Evolutionary conservation across 2,329 filamentous ascomycete genomes (phyloP).

Genomic region (Aspergillus calidoustus): DNA sequence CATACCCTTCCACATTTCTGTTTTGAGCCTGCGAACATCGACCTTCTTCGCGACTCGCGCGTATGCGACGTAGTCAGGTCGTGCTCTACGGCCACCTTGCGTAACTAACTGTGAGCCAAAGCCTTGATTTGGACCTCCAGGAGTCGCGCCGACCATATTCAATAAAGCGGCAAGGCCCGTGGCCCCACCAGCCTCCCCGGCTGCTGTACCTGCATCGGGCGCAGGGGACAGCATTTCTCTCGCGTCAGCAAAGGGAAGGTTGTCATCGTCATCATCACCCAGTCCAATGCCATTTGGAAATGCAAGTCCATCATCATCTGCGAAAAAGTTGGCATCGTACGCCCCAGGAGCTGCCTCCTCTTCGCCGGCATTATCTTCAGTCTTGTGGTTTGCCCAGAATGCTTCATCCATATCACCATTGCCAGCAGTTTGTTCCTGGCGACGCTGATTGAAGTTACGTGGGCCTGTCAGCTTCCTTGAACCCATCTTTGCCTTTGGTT

Average conservation of each 20-base stretch:
- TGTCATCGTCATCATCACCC: slow-evolving; percentile 51
- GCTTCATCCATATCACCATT: slow-evolving; percentile 89
- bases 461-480: slow-evolving; percentile 63
- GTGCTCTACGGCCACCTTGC: slow-evolving; percentile 60
- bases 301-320: slow-evolving; percentile 66
- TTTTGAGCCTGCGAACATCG: slow-evolving; percentile 66
- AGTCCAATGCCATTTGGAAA: slow-evolving; percentile 52
- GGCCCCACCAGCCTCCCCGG: slow-evolving; percentile 39
- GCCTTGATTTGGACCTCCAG: slow-evolving; percentile 48
- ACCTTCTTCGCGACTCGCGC: slow-evolving; percentile 70
- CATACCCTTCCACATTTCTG: slow-evolving; percentile 69
- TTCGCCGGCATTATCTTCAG: slow-evolving; percentile 58
- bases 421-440: slow-evolving; percentile 58
- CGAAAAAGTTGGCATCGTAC: slow-evolving; percentile 96
- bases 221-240: slow-evolving; percentile 53
- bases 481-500: slow-evolving; percentile 85
- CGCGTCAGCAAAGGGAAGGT: slow-evolving; percentile 54
- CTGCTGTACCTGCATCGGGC: slow-evolving; percentile 38
- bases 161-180: slow-evolving; percentile 46
- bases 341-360: slow-evolving; percentile 71
- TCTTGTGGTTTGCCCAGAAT: slow-evolving; percentile 77
- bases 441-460: slow-evolving; percentile 40
- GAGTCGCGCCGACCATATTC: slow-evolving; percentile 45
- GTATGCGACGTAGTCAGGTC: slow-evolving; percentile 70
- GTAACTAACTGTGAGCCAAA: slow-evolving; percentile 68